Conservation (phyloP, 495 filamentous ascomycete species). For the Hypoxylon fragiforme region DNA sequence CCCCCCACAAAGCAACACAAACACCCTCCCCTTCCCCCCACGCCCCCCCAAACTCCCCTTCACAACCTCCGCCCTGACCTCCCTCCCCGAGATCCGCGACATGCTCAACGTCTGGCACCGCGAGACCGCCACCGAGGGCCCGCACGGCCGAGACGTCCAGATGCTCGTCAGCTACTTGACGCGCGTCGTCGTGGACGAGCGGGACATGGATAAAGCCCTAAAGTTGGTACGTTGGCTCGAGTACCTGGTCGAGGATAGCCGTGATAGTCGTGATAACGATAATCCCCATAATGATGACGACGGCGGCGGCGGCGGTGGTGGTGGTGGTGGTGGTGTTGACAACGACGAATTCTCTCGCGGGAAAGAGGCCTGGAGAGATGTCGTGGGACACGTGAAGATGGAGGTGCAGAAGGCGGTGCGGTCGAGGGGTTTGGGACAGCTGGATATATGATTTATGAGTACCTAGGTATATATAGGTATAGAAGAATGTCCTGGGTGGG, state of each 20-base stretch:
- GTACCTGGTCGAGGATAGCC: slow-evolving; percentile 65
- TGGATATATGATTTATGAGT: slow-evolving; percentile 52
- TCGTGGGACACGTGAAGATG: slow-evolving; percentile 57
- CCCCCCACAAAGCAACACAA: not conserved
- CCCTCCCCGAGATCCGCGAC: slow-evolving; percentile 39
- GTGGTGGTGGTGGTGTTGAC: not conserved
- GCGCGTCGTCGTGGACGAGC: slow-evolving; percentile 70
- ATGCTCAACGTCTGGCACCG: slow-evolving; percentile 66
- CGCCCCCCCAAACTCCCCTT: slow-evolving; percentile 42
- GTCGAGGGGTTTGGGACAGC: slow-evolving; percentile 64
- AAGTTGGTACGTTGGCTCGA: slow-evolving; percentile 70
- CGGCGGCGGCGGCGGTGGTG: slow-evolving; percentile 35
- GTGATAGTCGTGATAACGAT: not conserved
- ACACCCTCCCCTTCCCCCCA: slow-evolving; percentile 38
- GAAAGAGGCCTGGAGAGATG: slow-evolving; percentile 47
- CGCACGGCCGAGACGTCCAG: slow-evolving; percentile 75
- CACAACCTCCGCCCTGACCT: slow-evolving; percentile 25
- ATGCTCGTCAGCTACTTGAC: slow-evolving; percentile 69
- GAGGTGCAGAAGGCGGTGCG: slow-evolving; percentile 63
- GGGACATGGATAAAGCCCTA: slow-evolving; percentile 73
- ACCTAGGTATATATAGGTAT: not conserved
- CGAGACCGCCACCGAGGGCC: slow-evolving; percentile 67
- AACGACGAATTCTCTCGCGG: slow-evolving; percentile 35
- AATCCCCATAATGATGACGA: too few species aligned
- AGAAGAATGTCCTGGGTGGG: too few species aligned